Conservation (phyloP, 1,284 basidiomycete genomes). For the Lentinula novae-zelandiae region DNA sequence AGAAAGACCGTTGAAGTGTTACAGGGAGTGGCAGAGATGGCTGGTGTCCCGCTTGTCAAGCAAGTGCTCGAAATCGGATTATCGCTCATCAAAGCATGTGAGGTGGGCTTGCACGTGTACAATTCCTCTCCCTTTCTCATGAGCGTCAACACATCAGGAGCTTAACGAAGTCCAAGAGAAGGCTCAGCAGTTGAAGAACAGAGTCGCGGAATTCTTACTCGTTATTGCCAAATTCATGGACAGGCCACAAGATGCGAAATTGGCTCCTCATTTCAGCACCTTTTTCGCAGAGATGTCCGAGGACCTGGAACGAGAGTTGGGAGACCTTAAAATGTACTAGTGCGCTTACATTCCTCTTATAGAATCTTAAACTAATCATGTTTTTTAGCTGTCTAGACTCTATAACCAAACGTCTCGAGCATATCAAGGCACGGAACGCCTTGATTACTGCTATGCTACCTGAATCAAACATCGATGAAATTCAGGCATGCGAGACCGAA, state of each 20-base stretch:
- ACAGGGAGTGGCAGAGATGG: background rate
- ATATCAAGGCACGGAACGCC: background rate
- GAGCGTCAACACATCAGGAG: too few species aligned
- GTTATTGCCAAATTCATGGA: slow-evolving; percentile 3
- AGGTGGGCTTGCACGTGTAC: background rate
- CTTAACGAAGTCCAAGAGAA: too few species aligned
- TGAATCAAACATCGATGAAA: background rate
- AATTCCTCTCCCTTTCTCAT: background rate
- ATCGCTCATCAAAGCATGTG: background rate
- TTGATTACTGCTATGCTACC: background rate
- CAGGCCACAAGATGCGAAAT: background rate
- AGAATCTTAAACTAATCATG: too few species aligned
- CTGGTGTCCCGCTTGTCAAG: background rate
- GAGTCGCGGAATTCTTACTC: background rate
- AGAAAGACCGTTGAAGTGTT: background rate
- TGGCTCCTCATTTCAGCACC: background rate
- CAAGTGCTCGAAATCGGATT: slow-evolving; percentile 2
- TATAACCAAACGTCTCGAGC: slow-evolving; percentile 1
- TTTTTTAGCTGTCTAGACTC: background rate
- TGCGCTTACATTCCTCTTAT: too few species aligned
- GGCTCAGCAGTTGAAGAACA: background rate
- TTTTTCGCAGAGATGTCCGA: background rate
- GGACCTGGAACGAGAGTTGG: background rate
- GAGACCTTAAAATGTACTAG: too few species aligned
- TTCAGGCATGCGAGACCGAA: background rate